Evolutionary conservation across 2,329 filamentous ascomycete species (phyloP).

Genomic region (Scedosporium apiospermum): DNA sequence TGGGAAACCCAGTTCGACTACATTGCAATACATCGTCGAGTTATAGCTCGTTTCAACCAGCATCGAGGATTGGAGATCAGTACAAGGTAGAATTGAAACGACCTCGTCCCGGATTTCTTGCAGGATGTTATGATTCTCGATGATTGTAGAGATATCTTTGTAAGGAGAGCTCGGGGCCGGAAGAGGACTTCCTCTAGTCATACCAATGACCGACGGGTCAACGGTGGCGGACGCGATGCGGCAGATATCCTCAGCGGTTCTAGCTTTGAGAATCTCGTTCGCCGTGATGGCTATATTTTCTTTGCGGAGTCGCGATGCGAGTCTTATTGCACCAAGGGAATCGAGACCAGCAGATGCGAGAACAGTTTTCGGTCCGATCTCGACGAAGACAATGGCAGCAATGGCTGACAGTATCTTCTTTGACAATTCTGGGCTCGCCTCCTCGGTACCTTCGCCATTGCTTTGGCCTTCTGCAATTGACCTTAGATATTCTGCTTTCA

Average conservation of each 20-base stretch:
- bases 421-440: neutral
- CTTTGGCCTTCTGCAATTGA: conserved; percentile 4
- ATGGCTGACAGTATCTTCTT: conserved; percentile 28
- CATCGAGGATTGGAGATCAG: conserved; percentile 70
- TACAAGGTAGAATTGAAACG: conserved; percentile 51
- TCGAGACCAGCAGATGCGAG: conserved; percentile 53
- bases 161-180: neutral
- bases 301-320: conserved; percentile 55
- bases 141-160: neutral
- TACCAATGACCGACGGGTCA: neutral
- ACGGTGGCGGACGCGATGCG: neutral
- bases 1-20: conserved; percentile 55
- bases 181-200: neutral
- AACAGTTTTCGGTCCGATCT: conserved; percentile 25
- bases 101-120: conserved; percentile 13
- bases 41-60: conserved; percentile 60
- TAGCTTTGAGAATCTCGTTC: conserved; percentile 50
- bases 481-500: conserved; percentile 42
- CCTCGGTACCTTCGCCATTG: neutral
- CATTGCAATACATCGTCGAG: conserved; percentile 64
- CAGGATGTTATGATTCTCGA: neutral
- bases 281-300: conserved; percentile 47
- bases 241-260: conserved; percentile 23
- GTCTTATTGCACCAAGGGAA: conserved; percentile 38
- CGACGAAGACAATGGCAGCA: conserved; percentile 27